These are phyloP conservation scores for Globisporangium solare DNA, from an alignment of 352 stramenopile species.

Conservation along the genomic window DNA sequence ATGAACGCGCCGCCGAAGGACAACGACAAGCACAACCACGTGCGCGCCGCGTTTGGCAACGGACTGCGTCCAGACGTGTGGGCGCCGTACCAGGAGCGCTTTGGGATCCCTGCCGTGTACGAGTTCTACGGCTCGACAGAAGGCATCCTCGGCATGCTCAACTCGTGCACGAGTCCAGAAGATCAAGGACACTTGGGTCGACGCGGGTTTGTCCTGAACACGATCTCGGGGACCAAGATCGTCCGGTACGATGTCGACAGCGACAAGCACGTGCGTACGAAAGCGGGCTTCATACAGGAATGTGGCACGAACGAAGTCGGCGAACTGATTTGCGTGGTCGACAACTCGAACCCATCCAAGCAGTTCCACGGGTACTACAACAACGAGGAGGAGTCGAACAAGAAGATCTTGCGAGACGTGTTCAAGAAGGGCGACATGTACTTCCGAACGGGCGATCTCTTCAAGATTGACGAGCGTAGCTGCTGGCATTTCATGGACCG, in stretches of 20 bases:
- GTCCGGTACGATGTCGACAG: constrained; percentile 75
- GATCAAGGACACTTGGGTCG: constrained; percentile 67
- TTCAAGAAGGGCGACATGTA: constrained; percentile 85
- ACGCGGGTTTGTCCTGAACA: constrained; percentile 48
- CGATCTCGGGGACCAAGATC: constrained; percentile 58
- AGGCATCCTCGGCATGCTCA: constrained; percentile 77
- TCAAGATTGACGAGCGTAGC: constrained; percentile 63
- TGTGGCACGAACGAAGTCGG: constrained; percentile 59
- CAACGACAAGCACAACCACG: constrained; percentile 60
- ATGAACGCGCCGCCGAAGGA: constrained; percentile 41
- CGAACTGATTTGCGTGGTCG: constrained; percentile 68
- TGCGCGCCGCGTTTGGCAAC: constrained; percentile 88
- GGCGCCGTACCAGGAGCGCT: constrained; percentile 82
- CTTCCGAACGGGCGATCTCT: constrained; percentile 90
- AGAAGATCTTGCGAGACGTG: constrained; percentile 82
- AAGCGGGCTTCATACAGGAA: constrained; percentile 43
- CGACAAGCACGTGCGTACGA: constrained; percentile 57
- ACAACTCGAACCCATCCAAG: constrained; percentile 40
- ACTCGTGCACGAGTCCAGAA: constrained; percentile 52
- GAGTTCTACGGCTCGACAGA: constrained; percentile 94
- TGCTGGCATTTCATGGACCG: constrained; percentile 90
- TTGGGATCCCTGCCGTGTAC: constrained; percentile 78
- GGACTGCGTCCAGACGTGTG: constrained; percentile 88
- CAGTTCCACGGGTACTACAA: constrained; percentile 89
- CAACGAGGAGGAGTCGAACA: constrained; percentile 65